Evolutionary conservation across 306 rosid species (phyloP).

Genomic region (Dryas drummondii): DNA sequence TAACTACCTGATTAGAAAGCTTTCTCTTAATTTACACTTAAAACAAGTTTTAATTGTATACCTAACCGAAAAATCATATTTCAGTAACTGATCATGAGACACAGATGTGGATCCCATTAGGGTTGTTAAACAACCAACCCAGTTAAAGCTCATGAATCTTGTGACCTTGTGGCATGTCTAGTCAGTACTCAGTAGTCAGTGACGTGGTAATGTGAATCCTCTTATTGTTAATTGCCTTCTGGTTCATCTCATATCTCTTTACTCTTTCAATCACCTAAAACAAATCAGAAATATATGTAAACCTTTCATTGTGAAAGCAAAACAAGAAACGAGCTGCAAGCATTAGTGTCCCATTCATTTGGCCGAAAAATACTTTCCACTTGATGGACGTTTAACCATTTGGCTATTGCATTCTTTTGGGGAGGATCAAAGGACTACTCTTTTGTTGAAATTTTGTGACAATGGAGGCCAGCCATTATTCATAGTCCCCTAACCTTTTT

Average conservation of each 20-base stretch:
- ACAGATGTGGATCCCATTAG: background rate
- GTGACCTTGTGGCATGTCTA: background rate
- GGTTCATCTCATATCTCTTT: background rate
- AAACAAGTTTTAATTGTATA: too few species aligned
- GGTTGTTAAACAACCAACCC: background rate
- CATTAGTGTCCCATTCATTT: too few species aligned
- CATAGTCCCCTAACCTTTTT: too few species aligned
- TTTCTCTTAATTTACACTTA: background rate
- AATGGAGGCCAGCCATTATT: too few species aligned
- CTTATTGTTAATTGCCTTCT: background rate
- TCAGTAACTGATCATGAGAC: background rate
- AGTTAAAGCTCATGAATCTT: background rate
- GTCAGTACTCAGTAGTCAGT: background rate
- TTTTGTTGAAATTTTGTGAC: too few species aligned
- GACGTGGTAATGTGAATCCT: background rate
- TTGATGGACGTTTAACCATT: background rate
- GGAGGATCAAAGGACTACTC: too few species aligned
- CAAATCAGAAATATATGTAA: background rate
- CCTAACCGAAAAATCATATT: too few species aligned
- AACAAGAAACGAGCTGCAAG: background rate
- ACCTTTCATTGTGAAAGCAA: background rate
- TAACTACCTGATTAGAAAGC: background rate
- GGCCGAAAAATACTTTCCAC: too few species aligned
- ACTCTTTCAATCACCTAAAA: background rate
- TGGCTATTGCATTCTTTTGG: background rate